Conservation (phyloP, 202 grass and related monocot species). For the Schoenoplectus tabernaemontani region DNA sequence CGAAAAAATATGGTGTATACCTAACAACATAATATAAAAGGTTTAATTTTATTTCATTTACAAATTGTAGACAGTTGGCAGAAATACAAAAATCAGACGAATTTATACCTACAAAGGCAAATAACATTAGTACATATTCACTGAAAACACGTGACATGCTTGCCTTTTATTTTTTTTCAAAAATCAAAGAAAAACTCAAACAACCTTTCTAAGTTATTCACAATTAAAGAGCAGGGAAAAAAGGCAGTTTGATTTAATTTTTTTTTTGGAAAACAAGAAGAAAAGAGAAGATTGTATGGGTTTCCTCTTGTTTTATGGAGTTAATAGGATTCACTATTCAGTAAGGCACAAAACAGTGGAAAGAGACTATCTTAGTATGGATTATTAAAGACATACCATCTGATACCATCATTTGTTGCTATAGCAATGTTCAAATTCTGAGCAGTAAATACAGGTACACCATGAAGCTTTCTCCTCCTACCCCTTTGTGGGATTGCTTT, state of each 20-base stretch:
- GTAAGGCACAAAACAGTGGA: background rate
- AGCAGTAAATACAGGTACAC: conserved; percentile 84
- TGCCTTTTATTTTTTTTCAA: no score
- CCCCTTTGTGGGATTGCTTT: conserved; percentile 54
- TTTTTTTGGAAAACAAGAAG: background rate
- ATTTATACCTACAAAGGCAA: background rate
- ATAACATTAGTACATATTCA: background rate
- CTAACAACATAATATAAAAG: conserved; percentile 30
- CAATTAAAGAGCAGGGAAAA: background rate
- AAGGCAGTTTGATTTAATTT: background rate
- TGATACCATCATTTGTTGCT: conserved; percentile 86
- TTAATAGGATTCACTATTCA: background rate
- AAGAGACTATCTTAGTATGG: background rate
- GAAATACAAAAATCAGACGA: background rate
- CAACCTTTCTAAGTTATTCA: background rate
- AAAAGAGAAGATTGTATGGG: background rate
- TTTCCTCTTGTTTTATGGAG: background rate
- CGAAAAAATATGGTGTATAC: conserved; percentile 97
- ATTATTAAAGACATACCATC: conserved; percentile 50
- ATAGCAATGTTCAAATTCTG: conserved; percentile 96
- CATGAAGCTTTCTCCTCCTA: conserved; percentile 59
- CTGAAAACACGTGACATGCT: background rate
- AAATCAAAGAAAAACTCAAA: background rate
- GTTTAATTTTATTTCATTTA: conserved; percentile 10
- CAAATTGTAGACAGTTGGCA: background rate